Base-by-base conservation (phyloP, 2,329 filamentous ascomycete genomes). In the Alternaria alternata region DNA sequence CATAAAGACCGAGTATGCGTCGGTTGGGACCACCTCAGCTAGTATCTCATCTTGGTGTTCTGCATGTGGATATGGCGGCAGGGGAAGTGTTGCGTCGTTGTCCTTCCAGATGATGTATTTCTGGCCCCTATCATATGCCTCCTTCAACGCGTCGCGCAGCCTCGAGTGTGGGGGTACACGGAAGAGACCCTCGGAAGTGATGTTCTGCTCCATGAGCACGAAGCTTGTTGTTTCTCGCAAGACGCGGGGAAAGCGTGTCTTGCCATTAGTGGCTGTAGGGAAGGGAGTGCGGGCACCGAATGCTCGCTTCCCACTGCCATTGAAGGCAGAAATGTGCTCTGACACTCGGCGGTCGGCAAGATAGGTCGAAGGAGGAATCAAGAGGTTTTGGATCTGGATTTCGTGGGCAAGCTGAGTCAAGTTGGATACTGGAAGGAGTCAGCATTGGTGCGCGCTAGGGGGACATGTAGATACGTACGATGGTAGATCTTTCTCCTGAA, bases 401-500 rank as follows among this genome's bases (percentile, higher is more conserved):
- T 85, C 79, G 43, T 82, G 71, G 12, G 83, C 83, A 47, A 87
- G 78, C 26, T 80, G 79, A 49, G 78, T 82, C 55, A 87, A 65
- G 28, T 78, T 83, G 51, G 81, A 84, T 60, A 85, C 83, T 83
- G 62, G 42, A 43, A 16, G 20, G 38, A 22, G 63, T 71, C 51
- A 74, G 67, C 51, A 54, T 49, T 16, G 20, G 28, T 11, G 11
- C 8, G 38, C 20, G 41, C 16, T 47, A 7, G 36, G 24, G 26
- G 24, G 26, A 7, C 42, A 12, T 9, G 11, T 4, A 32, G 43
- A n/a, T n/a, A 64, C 80, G 61, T 75, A 83, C 81, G 75, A 68
- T 86, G 84, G n/a, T 85, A 77, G 43, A 86, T 84, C 78, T 87
- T 87, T 70, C 83, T 80, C 71, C 83, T 77, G 67, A 86, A 86